Base-by-base conservation (phyloP, 345 rosid genomes). In the Alliaria petiolata region DNA sequence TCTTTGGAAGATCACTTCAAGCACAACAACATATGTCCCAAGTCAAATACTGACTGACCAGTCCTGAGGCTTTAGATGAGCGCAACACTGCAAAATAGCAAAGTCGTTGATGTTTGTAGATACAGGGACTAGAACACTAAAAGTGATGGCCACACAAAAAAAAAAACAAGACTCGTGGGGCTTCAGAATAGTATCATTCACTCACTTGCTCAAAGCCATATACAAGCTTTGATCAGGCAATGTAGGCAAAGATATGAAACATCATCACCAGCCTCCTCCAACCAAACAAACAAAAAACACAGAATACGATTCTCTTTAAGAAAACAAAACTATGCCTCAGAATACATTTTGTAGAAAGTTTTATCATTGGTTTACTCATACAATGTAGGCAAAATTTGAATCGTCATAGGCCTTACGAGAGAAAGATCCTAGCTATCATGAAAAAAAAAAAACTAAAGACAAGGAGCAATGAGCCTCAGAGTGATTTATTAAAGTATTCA, bases 161-260 rank as follows among this genome's bases (percentile, higher is more conserved):
- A n/a, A 53, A n/a, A 3, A 7, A 7, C 10, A 53, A 53, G 10
- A 52, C 36, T 28, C 12, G n/a, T n/a, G 34, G 42, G 67, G 67
- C 72, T 57, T 74, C 72, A 66, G 78, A 66, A 58, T 3, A 20
- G 61, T 30, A 74, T 74, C 72, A 49, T 49, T 74, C 78, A 74
- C 30, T 74, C 78, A 74, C 20, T 73, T 57, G 60, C 8, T 73
- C 72, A 74, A 57, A 74, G 72, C 60, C 8, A 13, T 53, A 51
- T 22, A 19, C n/a, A n/a, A n/a, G 53, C 72, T 57, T 49, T 56
- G 72, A 74, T 74, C 77, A 74, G 77, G 31, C 72, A 74, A 74
- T 74, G 72, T 74, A 74, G 78, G 78, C 78, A 51, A 57, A 51
- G 76, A 72, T 62, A 69, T 76, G 22, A 34, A 31, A 39, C 78